phyloP scores from a whole-genome alignment of 768 basidiomycete genomes.

The Mycena alexandri region DNA sequence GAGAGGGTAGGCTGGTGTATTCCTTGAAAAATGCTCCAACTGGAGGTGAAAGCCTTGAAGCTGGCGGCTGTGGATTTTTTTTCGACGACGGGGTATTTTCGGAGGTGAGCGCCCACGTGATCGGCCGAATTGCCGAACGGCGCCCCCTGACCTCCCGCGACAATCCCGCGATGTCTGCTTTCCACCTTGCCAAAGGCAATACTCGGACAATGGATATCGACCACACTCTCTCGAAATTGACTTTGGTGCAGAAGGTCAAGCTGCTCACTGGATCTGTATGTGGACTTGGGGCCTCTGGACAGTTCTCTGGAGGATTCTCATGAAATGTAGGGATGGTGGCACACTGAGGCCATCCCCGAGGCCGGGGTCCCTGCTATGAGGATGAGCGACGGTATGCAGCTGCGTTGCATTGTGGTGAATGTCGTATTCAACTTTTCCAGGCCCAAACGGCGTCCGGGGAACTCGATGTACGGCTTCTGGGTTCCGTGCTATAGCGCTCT shows the following conservation, averaged over 20 bases:
- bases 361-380: conserved; percentile 57
- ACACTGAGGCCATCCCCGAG: conserved; percentile 57
- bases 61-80: too few species aligned
- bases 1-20: too few species aligned
- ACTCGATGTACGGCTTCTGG: conserved; percentile 58
- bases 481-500: conserved; percentile 58
- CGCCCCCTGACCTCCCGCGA: not conserved
- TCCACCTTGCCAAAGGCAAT: conserved; percentile 3
- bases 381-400: conserved; percentile 58
- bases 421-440: conserved; percentile 38
- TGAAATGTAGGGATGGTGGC: conserved; percentile 59
- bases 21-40: too few species aligned
- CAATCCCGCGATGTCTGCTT: not conserved
- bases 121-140: not conserved
- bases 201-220: conserved; percentile 56
- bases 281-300: not conserved
- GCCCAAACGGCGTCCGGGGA: conserved; percentile 65
- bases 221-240: conserved; percentile 51
- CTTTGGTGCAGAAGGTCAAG: conserved; percentile 57
- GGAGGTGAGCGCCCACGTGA: not conserved
- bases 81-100: too few species aligned
- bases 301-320: conserved; percentile 1
- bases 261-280: conserved; percentile 57
- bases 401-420: not conserved
- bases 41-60: too few species aligned